phyloP scores from a whole-genome alignment of 2,329 filamentous ascomycete species.

The Diplocarpon mali region DNA sequence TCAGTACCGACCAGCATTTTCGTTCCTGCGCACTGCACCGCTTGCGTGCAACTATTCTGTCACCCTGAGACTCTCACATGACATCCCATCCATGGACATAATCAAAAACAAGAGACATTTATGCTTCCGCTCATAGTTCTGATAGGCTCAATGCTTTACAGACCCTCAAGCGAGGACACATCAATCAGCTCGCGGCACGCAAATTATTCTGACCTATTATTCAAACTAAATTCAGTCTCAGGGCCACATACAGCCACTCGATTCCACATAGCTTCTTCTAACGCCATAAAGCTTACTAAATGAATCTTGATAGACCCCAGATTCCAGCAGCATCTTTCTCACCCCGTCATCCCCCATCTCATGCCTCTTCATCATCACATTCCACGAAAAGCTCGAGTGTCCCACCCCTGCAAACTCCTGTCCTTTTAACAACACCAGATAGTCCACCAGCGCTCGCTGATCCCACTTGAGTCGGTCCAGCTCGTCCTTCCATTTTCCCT shows the following conservation, averaged over 20 bases:
- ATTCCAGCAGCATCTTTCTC: slow-evolving; percentile 14
- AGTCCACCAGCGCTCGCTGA: slow-evolving; percentile 39
- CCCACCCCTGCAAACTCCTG: slow-evolving; percentile 34
- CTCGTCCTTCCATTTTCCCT: slow-evolving; percentile 24
- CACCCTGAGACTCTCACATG: too few relatives aligned
- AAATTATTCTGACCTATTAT: too few relatives aligned
- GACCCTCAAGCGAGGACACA: too few relatives aligned
- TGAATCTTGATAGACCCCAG: background rate
- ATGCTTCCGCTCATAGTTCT: too few relatives aligned
- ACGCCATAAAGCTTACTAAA: slow-evolving; percentile 17
- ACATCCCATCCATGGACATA: too few relatives aligned
- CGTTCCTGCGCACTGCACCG: too few relatives aligned
- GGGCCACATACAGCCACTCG: slow-evolving; percentile 20
- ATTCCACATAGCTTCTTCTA: slow-evolving; percentile 14
- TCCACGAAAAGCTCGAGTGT: slow-evolving; percentile 37
- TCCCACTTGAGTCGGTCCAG: slow-evolving; percentile 33
- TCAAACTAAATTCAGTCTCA: slow-evolving; percentile 4
- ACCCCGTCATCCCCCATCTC: slow-evolving; percentile 12
- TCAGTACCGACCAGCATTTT: too few relatives aligned
- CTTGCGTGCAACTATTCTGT: too few relatives aligned
- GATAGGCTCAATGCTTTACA: too few relatives aligned
- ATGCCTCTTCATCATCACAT: slow-evolving; percentile 30
- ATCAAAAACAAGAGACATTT: too few relatives aligned
- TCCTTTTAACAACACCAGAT: slow-evolving; percentile 35
- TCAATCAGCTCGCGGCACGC: too few relatives aligned